These are phyloP conservation scores for Chytridiales sp. DNA, from an alignment of 371 early-diverging fungal genomes.

Conservation along the genomic window DNA sequence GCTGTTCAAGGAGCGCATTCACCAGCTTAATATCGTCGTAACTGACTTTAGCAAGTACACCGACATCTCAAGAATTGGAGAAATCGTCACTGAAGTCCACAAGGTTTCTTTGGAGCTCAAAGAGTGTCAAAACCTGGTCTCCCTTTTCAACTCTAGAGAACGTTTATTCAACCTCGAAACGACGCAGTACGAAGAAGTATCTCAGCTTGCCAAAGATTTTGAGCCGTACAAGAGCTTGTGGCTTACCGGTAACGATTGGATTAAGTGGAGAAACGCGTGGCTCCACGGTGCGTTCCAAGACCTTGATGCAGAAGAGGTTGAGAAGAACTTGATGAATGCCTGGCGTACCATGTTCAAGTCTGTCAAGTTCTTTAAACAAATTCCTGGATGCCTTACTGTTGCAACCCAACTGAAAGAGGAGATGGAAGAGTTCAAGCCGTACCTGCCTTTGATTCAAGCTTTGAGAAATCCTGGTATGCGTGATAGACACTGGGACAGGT, in stretches of 20 bases:
- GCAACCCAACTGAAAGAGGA: slow-evolving; percentile 57
- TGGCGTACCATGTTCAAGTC: slow-evolving; percentile 54
- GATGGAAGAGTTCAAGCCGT: slow-evolving; percentile 59
- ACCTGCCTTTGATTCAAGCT: slow-evolving; percentile 57
- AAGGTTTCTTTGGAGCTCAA: slow-evolving; percentile 53
- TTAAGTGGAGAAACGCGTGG: slow-evolving; percentile 54
- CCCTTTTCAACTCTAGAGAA: slow-evolving; percentile 53
- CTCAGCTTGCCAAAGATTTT: slow-evolving; percentile 48
- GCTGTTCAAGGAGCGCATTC: slow-evolving; percentile 55
- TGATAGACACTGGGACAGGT: slow-evolving; percentile 59
- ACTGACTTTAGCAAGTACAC: slow-evolving; percentile 49
- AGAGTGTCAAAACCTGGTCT: slow-evolving; percentile 45
- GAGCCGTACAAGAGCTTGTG: slow-evolving; percentile 58
- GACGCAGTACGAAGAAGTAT: slow-evolving; percentile 56
- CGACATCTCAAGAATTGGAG: slow-evolving; percentile 40
- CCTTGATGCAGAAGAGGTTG: slow-evolving; percentile 55
- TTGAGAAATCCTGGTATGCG: slow-evolving; percentile 61
- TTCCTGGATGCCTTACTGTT: slow-evolving; percentile 52
- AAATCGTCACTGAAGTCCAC: slow-evolving; percentile 53
- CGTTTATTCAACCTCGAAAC: slow-evolving; percentile 51
- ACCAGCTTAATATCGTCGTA: slow-evolving; percentile 41
- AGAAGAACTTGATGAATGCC: slow-evolving; percentile 50
- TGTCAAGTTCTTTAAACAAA: slow-evolving; percentile 50
- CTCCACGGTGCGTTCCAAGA: slow-evolving; percentile 51
- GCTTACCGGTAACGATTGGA: slow-evolving; percentile 55